These are phyloP conservation scores for Mariannaea elegans DNA, from an alignment of 2,329 filamentous ascomycete genomes.

Conservation along the genomic window DNA sequence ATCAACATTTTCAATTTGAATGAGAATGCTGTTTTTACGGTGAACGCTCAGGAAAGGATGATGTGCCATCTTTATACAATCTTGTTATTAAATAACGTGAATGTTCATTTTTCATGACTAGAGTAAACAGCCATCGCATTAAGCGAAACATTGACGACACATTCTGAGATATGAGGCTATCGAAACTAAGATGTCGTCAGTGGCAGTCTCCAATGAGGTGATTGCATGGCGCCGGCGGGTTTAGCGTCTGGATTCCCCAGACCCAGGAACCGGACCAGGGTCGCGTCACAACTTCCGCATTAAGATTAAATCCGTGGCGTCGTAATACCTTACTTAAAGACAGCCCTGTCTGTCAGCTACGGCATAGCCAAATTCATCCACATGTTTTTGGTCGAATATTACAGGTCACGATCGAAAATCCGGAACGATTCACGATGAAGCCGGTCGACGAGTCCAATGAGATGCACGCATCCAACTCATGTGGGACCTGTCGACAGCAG, in stretches of 20 bases:
- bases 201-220: slow-evolving; percentile 9
- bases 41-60: neutral
- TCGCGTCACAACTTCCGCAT: slow-evolving; percentile 21
- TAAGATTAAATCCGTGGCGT: slow-evolving; percentile 8
- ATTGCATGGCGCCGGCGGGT: neutral
- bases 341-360: neutral
- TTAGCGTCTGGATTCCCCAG: slow-evolving; percentile 1
- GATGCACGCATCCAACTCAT: slow-evolving; percentile 15
- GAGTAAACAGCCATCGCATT: neutral
- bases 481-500: slow-evolving; percentile 21
- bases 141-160: neutral
- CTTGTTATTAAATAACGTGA: neutral
- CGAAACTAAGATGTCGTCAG: slow-evolving; percentile 21
- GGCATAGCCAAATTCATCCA: neutral
- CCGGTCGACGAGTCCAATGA: neutral
- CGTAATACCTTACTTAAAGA: neutral
- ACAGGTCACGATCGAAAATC: neutral
- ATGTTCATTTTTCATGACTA: too few species aligned
- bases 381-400: neutral
- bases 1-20: neutral
- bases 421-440: neutral
- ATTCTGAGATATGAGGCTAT: slow-evolving; percentile 20
- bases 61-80: neutral
- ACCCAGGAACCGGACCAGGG: slow-evolving; percentile 11
- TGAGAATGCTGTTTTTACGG: neutral